Conservation (phyloP, 139 green algal genomes). For the Closterium sp. region DNA sequence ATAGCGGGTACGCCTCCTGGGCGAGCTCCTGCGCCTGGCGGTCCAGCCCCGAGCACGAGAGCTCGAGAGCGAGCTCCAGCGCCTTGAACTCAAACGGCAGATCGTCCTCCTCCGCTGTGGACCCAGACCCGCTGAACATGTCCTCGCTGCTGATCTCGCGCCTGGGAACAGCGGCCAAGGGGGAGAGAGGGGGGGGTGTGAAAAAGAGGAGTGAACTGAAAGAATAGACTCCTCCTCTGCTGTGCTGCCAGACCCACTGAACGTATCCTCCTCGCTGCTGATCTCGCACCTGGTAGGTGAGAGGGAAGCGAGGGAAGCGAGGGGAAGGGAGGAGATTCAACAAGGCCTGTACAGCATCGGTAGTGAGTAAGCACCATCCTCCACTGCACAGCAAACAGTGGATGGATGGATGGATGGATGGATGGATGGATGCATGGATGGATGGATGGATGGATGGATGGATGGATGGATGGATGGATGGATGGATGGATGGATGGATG, state of each 20-base stretch:
- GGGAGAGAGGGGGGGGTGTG: not conserved
- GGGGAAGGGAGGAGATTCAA: too few species aligned
- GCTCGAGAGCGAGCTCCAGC: constrained; percentile 41
- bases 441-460: too few species aligned
- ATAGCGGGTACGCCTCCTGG: constrained; percentile 74
- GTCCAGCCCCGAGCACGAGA: constrained; percentile 33
- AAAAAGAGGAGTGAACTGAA: not conserved
- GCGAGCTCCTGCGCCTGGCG: constrained; percentile 71
- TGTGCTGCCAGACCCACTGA: constrained; percentile 4
- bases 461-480: too few species aligned
- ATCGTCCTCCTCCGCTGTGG: constrained; percentile 24
- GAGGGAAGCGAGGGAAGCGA: too few species aligned
- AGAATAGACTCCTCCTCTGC: constrained; percentile 27
- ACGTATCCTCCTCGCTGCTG: constrained; percentile 16
- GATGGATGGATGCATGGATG: too few species aligned
- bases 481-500: too few species aligned
- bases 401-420: too few species aligned
- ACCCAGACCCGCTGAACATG: constrained; percentile 23
- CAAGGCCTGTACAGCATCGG: too few species aligned
- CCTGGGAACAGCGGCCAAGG: not conserved
- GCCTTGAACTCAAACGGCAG: constrained; percentile 47
- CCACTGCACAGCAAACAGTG: too few species aligned
- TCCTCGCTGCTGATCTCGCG: constrained; percentile 12
- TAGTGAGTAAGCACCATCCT: too few species aligned
- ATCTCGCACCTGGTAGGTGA: not conserved